These are phyloP conservation scores for Fusarium hainanense DNA, from an alignment of 2,329 filamentous ascomycete species.

Conservation along the genomic window DNA sequence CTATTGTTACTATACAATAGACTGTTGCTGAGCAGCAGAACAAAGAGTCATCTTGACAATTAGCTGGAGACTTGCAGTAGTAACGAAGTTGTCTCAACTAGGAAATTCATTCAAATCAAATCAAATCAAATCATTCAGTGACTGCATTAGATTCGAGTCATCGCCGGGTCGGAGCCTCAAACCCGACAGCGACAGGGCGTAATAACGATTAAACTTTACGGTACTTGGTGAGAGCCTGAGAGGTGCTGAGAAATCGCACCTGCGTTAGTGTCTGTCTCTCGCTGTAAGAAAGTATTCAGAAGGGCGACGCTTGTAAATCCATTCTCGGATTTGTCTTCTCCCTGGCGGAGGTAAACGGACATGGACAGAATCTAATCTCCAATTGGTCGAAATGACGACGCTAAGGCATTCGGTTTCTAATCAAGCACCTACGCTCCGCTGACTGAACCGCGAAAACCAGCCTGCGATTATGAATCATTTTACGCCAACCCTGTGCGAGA, in stretches of 20 bases:
- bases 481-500: constrained; percentile 38
- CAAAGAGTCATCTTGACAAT: constrained; percentile 20
- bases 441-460: constrained; percentile 16
- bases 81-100: constrained; percentile 9
- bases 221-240: background rate
- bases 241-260: constrained; percentile 38
- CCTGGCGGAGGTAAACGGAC: constrained; percentile 32
- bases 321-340: constrained; percentile 30
- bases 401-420: constrained; percentile 38
- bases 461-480: constrained; percentile 41
- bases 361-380: constrained; percentile 17
- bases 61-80: background rate
- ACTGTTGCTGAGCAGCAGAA: constrained; percentile 11
- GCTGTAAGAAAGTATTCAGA: constrained; percentile 17
- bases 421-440: constrained; percentile 25
- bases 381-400: constrained; percentile 23
- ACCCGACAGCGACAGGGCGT: constrained; percentile 36
- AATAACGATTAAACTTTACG: constrained; percentile 31
- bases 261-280: constrained; percentile 10
- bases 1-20: background rate
- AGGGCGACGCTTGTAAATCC: constrained; percentile 34
- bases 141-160: constrained; percentile 31
- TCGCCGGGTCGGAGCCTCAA: constrained; percentile 25
- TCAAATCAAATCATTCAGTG: constrained; percentile 4
- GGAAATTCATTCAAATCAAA: constrained; percentile 13